Evolutionary conservation across 169 alveolate genomes (phyloP).

Genomic region (Pseudocohnilembus persalinus): DNA sequence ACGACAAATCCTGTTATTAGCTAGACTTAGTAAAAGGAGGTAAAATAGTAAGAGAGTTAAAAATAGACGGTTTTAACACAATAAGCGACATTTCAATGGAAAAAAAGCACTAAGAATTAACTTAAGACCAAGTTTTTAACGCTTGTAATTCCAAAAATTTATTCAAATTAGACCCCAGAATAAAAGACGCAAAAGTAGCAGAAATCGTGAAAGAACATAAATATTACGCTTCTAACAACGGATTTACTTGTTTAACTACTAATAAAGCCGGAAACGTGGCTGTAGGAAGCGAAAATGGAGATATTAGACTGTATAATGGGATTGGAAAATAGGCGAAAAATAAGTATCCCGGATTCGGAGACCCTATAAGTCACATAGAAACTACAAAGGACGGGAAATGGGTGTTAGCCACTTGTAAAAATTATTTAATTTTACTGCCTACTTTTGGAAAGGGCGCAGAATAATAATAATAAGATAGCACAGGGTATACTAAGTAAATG

Average conservation of each 20-base stretch:
- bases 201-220: background rate
- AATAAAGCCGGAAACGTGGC: conserved; percentile 42
- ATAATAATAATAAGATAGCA: no score
- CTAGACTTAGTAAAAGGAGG: background rate
- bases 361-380: conserved; percentile 45
- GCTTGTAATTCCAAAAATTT: conserved; percentile 7
- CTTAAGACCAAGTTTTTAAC: background rate
- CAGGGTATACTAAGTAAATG: conserved; percentile 34
- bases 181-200: background rate
- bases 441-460: conserved; percentile 39
- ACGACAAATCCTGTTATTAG: background rate
- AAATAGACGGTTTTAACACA: background rate
- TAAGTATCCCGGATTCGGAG: conserved; percentile 46
- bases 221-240: background rate
- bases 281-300: conserved; percentile 45
- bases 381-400: conserved; percentile 55
- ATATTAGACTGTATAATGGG: conserved; percentile 47
- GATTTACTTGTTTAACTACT: conserved; percentile 41
- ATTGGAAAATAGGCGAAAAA: conserved; percentile 47
- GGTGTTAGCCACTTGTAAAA: conserved; percentile 59
- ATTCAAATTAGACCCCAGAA: conserved; percentile 18
- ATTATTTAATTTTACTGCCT: conserved; percentile 44
- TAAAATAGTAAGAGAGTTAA: background rate
- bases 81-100: background rate
- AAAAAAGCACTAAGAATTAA: background rate